Conservation (phyloP, 2,329 filamentous ascomycete species). For the Pseudomassariella vexata region DNA sequence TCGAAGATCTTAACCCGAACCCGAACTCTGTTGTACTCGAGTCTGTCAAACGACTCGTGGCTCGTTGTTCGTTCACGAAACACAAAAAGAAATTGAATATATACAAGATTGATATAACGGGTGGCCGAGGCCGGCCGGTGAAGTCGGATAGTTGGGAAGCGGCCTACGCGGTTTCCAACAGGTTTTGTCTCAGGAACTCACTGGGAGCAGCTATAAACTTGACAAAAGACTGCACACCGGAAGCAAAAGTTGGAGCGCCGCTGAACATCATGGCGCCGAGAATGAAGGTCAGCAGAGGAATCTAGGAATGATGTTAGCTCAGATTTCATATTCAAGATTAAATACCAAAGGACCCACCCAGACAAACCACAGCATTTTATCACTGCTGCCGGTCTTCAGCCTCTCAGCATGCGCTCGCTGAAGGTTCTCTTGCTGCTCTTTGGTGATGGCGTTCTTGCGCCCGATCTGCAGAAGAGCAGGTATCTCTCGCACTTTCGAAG, state of each 20-base stretch:
- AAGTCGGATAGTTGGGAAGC: no score
- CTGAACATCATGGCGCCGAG: slow-evolving; percentile 29
- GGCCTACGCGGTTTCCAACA: no score
- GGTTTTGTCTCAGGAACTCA: slow-evolving; percentile 11
- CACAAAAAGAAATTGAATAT: no score
- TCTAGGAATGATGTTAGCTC: slow-evolving; percentile 17
- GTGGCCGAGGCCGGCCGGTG: no score
- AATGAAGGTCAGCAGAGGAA: slow-evolving; percentile 29
- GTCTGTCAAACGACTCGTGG: no score
- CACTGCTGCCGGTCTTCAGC: slow-evolving; percentile 57
- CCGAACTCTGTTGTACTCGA: no score
- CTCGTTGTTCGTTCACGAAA: no score
- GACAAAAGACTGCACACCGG: slow-evolving; percentile 10
- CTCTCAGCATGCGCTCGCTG: slow-evolving; percentile 55
- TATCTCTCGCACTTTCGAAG: slow-evolving; percentile 22
- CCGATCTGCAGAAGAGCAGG: slow-evolving; percentile 51
- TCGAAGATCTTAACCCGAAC: no score
- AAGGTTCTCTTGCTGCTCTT: slow-evolving; percentile 60
- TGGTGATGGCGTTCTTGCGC: slow-evolving; percentile 57
- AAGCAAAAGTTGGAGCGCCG: slow-evolving; percentile 21
- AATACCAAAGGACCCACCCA: slow-evolving; percentile 44
- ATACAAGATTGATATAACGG: no score
- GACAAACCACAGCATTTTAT: slow-evolving; percentile 62
- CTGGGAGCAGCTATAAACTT: slow-evolving; percentile 14
- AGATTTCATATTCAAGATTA: not conserved